Evolutionary conservation across 2,329 filamentous ascomycete species (phyloP).

Genomic region (Talaromyces sp.): DNA sequence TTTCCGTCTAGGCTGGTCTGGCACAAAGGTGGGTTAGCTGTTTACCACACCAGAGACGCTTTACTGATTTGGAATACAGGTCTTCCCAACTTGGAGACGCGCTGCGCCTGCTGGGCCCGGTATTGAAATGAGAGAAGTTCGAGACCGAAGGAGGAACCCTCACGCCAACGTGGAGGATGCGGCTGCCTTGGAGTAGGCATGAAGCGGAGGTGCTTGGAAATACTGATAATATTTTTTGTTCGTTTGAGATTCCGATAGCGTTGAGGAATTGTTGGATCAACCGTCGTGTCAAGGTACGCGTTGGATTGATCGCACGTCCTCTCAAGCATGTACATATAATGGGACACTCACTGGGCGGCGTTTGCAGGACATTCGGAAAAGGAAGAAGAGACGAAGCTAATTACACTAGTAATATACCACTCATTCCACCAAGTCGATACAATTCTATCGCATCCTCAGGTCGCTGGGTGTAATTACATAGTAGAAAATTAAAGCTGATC

Average conservation of each 20-base stretch:
- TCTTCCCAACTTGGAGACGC: conserved; percentile 58
- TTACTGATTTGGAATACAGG: conserved; percentile 31
- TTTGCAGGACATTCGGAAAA: conserved; percentile 19
- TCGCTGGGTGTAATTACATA: too few relatives aligned
- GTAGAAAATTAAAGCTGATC: neutral
- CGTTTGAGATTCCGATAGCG: neutral
- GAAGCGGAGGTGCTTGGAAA: neutral
- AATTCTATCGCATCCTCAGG: neutral
- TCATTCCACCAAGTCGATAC: neutral
- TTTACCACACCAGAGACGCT: neutral
- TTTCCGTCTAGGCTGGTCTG: conserved; percentile 86
- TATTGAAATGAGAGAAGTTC: conserved; percentile 70
- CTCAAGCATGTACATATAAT: conserved; percentile 29
- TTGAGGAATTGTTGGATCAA: neutral
- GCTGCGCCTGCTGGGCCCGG: conserved; percentile 70
- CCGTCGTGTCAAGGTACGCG: neutral
- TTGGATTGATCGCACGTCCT: neutral
- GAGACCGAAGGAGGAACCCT: conserved; percentile 47
- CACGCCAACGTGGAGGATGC: conserved; percentile 59
- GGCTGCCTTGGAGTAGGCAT: conserved; percentile 59
- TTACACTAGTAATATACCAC: neutral
- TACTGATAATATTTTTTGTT: neutral
- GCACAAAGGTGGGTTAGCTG: conserved; percentile 68
- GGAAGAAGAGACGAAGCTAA: neutral
- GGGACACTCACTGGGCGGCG: conserved; percentile 23